Percentiles rank a stretch among this genome's conserved stretches.
Conservation (phyloP, 2,329 filamentous ascomycete species). For the Akanthomyces muscarius region DNA sequence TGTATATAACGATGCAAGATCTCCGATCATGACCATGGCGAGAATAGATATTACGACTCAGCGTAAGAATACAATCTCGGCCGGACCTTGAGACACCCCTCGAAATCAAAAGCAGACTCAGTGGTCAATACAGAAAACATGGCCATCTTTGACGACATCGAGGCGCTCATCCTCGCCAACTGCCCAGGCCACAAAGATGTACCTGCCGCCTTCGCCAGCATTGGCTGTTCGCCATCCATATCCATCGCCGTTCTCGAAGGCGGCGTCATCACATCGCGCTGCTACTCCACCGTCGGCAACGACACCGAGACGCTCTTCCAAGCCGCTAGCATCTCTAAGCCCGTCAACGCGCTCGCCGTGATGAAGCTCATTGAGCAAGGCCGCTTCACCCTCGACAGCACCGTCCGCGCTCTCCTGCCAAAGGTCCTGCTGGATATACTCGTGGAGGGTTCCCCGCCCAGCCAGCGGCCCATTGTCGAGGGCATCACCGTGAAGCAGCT, state of each 20-base stretch:
- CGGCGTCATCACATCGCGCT: conserved; percentile 19
- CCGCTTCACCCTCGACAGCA: conserved; percentile 14
- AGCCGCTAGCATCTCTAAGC: conserved; percentile 23
- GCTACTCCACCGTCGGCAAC: conserved; percentile 19
- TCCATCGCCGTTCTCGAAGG: conserved; percentile 22
- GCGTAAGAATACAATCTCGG: no score
- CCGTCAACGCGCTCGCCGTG: conserved; percentile 17
- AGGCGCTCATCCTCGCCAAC: neutral
- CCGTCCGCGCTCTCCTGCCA: conserved; percentile 17
- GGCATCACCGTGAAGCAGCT: conserved; percentile 20
- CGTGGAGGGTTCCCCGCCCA: conserved; percentile 4
- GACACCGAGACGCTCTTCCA: conserved; percentile 20
- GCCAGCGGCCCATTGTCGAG: conserved; percentile 4
- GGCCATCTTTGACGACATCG: neutral
- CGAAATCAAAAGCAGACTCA: no score
- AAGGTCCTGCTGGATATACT: conserved; percentile 11
- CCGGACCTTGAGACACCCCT: no score
- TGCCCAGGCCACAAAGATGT: neutral
- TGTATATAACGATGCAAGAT: no score
- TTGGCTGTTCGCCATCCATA: conserved; percentile 18
- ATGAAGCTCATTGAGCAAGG: conserved; percentile 21
- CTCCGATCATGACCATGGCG: no score
- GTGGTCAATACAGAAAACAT: neutral
- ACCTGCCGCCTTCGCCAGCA: conserved; percentile 10
- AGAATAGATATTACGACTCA: no score